Percentiles rank a stretch among this genome's conserved stretches.
Conservation (phyloP, 2,329 filamentous ascomycete genomes). For the Ciborinia camelliae region DNA sequence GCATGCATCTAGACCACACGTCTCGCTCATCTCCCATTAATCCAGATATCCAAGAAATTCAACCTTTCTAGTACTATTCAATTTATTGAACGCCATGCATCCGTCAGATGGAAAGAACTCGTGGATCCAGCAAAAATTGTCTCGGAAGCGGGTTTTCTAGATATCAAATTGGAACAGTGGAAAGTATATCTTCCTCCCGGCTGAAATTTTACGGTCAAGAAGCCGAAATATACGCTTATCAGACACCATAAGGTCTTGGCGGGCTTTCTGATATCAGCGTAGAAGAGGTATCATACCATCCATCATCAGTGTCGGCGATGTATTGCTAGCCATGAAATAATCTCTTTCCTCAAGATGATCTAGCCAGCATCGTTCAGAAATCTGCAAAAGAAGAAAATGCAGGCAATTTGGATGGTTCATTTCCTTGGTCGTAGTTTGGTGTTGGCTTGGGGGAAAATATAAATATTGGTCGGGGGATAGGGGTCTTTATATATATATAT, state of each 20-base stretch:
- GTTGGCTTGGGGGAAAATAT: too few species aligned
- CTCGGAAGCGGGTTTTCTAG: constrained; percentile 20
- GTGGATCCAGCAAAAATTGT: constrained; percentile 19
- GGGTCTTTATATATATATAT: too few species aligned
- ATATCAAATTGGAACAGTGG: constrained; percentile 27
- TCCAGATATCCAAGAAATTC: too few species aligned
- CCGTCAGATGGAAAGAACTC: constrained; percentile 9
- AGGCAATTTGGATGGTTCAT: too few species aligned
- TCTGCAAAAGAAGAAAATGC: too few species aligned
- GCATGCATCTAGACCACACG: too few species aligned
- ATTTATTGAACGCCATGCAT: constrained; percentile 25
- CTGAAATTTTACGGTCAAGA: constrained; percentile 23
- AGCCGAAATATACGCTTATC: background rate
- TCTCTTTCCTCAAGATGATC: background rate
- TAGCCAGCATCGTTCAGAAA: background rate
- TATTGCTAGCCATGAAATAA: background rate
- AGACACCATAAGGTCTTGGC: background rate
- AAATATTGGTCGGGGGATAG: too few species aligned
- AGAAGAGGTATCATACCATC: background rate
- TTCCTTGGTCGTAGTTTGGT: too few species aligned
- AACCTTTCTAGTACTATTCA: too few species aligned
- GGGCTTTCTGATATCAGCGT: background rate
- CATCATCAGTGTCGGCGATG: background rate
- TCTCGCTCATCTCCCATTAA: too few species aligned
- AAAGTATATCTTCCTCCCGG: constrained; percentile 24